Evolutionary conservation across 495 filamentous ascomycete genomes (phyloP).

Genomic region (Tuber melanosporum): DNA sequence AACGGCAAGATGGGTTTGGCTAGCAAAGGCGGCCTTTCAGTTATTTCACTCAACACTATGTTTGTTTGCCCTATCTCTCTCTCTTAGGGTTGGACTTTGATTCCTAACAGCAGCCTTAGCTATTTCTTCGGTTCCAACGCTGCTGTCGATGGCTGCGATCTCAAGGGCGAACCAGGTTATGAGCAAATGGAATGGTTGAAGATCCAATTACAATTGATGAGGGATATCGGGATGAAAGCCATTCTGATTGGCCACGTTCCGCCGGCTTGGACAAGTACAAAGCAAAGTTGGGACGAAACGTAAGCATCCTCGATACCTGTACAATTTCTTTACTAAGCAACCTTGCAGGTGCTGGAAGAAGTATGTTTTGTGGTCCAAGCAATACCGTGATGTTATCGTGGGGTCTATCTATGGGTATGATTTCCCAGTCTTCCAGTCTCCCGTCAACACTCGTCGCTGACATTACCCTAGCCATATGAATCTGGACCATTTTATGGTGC

Average conservation of each 20-base stretch:
- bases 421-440: conserved; percentile 9
- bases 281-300: conserved; percentile 75
- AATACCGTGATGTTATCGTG: conserved; percentile 85
- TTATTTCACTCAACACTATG: conserved; percentile 93
- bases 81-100: background rate
- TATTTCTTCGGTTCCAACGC: conserved; percentile 92
- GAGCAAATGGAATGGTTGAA: conserved; percentile 95
- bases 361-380: conserved; percentile 81
- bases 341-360: conserved; percentile 80
- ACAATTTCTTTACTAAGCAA: conserved; percentile 17
- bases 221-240: conserved; percentile 81
- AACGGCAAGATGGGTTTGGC: conserved; percentile 36
- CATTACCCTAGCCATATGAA: conserved; percentile 72
- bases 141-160: conserved; percentile 80
- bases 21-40: conserved; percentile 53
- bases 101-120: conserved; percentile 30
- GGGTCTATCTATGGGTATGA: conserved; percentile 59
- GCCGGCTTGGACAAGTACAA: conserved; percentile 73
- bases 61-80: conserved; percentile 19
- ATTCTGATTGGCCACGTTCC: conserved; percentile 93
- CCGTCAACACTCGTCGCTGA: conserved; percentile 2
- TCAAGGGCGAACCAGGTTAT: conserved; percentile 73
- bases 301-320: conserved; percentile 16
- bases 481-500: conserved; percentile 92
- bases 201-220: conserved; percentile 78